Conservation (phyloP, 139 green algal species). For the Chlamydomonas schloesseri region DNA sequence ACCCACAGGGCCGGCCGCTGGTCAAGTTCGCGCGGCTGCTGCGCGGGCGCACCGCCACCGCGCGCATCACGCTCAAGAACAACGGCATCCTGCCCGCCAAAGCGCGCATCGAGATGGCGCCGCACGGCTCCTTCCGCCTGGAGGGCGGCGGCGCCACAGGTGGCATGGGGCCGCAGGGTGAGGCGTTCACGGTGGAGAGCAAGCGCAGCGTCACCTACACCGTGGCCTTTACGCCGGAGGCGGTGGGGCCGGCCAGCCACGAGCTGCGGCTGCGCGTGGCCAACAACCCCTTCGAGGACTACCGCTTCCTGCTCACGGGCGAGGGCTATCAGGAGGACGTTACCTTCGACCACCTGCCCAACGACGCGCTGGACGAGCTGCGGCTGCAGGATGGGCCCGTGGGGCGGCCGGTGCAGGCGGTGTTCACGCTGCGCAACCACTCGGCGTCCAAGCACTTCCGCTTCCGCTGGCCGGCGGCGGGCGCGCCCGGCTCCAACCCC, state of each 20-base stretch:
- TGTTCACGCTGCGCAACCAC: slow-evolving; percentile 60
- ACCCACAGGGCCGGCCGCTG: slow-evolving; percentile 53
- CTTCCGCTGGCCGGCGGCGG: slow-evolving; percentile 33
- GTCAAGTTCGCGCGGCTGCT: slow-evolving; percentile 77
- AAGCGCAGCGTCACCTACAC: slow-evolving; percentile 63
- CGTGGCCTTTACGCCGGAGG: slow-evolving; percentile 65
- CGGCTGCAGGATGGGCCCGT: slow-evolving; percentile 71
- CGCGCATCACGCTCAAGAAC: slow-evolving; percentile 74
- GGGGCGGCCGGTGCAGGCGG: slow-evolving; percentile 23
- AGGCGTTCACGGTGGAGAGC: slow-evolving; percentile 66
- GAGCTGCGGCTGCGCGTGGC: slow-evolving; percentile 65
- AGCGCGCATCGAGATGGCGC: slow-evolving; percentile 68
- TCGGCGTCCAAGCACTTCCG: slow-evolving; percentile 61
- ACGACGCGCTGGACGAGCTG: slow-evolving; percentile 70
- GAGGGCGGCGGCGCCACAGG: slow-evolving; percentile 14
- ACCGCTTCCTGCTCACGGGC: slow-evolving; percentile 58
- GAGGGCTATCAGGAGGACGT: slow-evolving; percentile 83
- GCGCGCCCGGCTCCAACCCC: slow-evolving; percentile 49
- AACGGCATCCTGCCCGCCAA: slow-evolving; percentile 76
- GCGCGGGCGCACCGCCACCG: slow-evolving; percentile 55
- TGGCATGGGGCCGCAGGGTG: too few relatives aligned
- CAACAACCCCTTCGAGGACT: slow-evolving; percentile 85
- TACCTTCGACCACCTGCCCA: slow-evolving; percentile 73
- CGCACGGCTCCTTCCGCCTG: slow-evolving; percentile 66
- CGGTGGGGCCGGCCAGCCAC: slow-evolving; percentile 49